Base-by-base conservation (phyloP, 495 filamentous ascomycete species). In the Delitschia confertaspora region DNA sequence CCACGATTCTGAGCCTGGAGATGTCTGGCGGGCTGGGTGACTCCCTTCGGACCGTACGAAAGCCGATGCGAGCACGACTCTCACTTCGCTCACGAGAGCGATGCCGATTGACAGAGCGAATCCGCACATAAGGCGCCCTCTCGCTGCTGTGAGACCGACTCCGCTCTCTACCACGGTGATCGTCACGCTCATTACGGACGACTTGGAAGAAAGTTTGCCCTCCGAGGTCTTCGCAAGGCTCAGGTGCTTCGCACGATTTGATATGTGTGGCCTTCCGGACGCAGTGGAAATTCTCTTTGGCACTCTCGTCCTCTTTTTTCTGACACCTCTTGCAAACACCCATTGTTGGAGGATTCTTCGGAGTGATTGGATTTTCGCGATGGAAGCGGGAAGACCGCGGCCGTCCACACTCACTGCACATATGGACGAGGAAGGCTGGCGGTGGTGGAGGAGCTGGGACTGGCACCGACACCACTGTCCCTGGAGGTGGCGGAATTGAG, bases 371-470 rank as follows among this genome's bases (percentile, higher is more conserved):
- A 37, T 57, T 20, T 8, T 32, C 14, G 18, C 38, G 42, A 37
- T 59, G 56, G 32, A 31, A 59, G 17, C 32, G 35, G 11, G 42
- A 36, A 11, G 56, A 59, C 9, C 56, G 49, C 21, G 51, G 30
- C 18, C 38, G 27, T n/a, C 37, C 32, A 26, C 56, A 59, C 32
- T 38, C 38, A 22, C 37, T 43, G 29, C 56, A 59, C 20, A 35
- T 38, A 34, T 59, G 56, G 33, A 26, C 47, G 24, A 29, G 33
- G 4, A 41, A 14, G 10, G 36, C 9, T 10, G 37, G 32, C 2
- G 16, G 26, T 6, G 36, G 6, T 10, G 37, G 32, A 3, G 16
- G 26, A 29, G 26, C 7, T 13, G 26, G 26, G 7, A 29, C 26
- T 29, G 7, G 7, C 26, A 42, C 22, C 27, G 13, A 16, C 8